Evolutionary conservation across 2,329 filamentous ascomycete species (phyloP).

Genomic region (Calycina herbarum): DNA sequence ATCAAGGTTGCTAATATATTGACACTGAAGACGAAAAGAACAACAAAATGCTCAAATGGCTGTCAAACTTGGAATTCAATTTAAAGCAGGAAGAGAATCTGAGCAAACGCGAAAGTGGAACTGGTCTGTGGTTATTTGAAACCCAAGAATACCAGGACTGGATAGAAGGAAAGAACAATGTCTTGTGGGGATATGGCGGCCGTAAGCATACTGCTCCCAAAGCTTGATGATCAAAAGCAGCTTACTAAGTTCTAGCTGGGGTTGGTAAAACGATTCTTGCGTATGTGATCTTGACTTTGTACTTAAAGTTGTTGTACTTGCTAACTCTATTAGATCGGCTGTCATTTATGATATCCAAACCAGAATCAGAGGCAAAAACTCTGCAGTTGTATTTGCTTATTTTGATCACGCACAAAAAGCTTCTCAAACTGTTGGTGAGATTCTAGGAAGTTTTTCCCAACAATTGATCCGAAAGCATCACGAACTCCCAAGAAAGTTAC

Average conservation of each 20-base stretch:
- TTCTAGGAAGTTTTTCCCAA: not conserved
- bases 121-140: not conserved
- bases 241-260: not conserved
- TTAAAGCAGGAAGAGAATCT: not conserved
- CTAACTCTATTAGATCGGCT: not conserved
- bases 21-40: not conserved
- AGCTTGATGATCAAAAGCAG: too few relatives aligned
- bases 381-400: not conserved
- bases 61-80: not conserved
- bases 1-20: not conserved
- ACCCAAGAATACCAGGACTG: not conserved
- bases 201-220: not conserved
- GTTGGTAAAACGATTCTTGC: not conserved
- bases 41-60: not conserved
- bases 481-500: not conserved
- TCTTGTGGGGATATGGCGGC: not conserved
- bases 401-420: not conserved
- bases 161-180: not conserved
- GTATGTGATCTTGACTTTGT: not conserved
- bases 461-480: not conserved
- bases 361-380: not conserved
- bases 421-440: not conserved
- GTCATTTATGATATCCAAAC: not conserved
- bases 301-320: not conserved
- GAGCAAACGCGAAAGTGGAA: not conserved